A percentile compares a stretch with the other conserved stretches of the same genome.
These are phyloP conservation scores for Microbotryomycetes sp. DNA, from an alignment of 1,284 basidiomycete species.

Conservation along the genomic window DNA sequence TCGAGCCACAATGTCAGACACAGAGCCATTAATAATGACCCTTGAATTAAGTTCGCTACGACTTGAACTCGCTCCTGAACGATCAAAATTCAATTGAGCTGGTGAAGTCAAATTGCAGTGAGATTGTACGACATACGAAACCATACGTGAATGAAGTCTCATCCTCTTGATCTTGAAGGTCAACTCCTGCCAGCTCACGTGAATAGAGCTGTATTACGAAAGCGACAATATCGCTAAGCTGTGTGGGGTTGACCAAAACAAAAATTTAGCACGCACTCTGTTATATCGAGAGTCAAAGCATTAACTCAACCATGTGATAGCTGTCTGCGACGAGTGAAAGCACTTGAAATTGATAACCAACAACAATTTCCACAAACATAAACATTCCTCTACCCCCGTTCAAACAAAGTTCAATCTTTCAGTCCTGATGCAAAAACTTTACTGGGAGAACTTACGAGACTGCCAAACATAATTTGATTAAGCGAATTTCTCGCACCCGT, in stretches of 20 bases:
- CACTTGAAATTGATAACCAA: slow-evolving; percentile 15
- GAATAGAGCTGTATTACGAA: slow-evolving; percentile 20
- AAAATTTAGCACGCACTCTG: not conserved
- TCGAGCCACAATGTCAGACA: slow-evolving; percentile 18
- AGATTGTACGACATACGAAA: too few species aligned
- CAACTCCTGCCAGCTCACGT: slow-evolving; percentile 1
- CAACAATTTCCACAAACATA: slow-evolving; percentile 15
- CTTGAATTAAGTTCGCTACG: slow-evolving; percentile 19
- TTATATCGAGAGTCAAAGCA: too few species aligned
- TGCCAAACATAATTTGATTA: not conserved
- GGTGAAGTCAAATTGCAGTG: too few species aligned
- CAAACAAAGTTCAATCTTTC: too few species aligned
- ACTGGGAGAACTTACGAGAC: not conserved
- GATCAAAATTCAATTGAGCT: too few species aligned
- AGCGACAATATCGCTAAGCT: slow-evolving; percentile 17
- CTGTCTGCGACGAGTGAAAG: slow-evolving; percentile 14
- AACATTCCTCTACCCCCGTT: slow-evolving; percentile 4
- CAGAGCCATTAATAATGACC: slow-evolving; percentile 12
- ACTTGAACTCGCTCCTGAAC: slow-evolving; percentile 1
- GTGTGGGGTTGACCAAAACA: slow-evolving; percentile 1
- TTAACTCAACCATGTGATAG: slow-evolving; percentile 10
- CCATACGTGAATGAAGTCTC: slow-evolving; percentile 11
- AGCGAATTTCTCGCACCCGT: not conserved
- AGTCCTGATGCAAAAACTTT: too few species aligned
- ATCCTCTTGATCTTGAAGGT: not conserved